These are phyloP conservation scores for Uronychia binucleata DNA, from an alignment of 73 alveolate genomes.

Conservation along the genomic window DNA sequence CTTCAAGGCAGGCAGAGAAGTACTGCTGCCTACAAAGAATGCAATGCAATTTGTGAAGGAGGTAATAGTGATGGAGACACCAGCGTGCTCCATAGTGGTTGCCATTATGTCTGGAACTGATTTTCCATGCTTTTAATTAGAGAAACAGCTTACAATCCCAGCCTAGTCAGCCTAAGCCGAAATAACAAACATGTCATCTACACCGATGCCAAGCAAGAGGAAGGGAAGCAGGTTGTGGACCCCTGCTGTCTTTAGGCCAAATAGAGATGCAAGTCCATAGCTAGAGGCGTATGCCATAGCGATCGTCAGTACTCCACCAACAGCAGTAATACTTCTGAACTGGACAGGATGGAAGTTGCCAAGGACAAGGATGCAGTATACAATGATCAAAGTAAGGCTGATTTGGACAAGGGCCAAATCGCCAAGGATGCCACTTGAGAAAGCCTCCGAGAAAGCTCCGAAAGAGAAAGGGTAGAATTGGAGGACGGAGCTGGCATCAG, in stretches of 20 bases:
- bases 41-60: slow-evolving; percentile 59
- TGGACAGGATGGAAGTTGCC: not conserved
- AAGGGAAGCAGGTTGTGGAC: slow-evolving; percentile 15
- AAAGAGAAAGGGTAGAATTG: not conserved
- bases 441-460: not conserved
- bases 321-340: not conserved
- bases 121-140: not conserved
- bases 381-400: not conserved
- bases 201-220: slow-evolving; percentile 59
- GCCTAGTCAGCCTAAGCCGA: slow-evolving; percentile 15
- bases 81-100: slow-evolving; percentile 19
- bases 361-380: slow-evolving; percentile 4
- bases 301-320: not conserved
- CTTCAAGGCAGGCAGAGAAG: slow-evolving; percentile 49
- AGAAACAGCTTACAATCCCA: not conserved
- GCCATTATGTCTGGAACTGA: not conserved
- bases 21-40: slow-evolving; percentile 51
- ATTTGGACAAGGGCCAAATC: slow-evolving; percentile 2
- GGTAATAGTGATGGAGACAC: slow-evolving; percentile 56
- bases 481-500: not conserved
- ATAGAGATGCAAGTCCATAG: not conserved
- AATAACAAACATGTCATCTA: slow-evolving; percentile 57
- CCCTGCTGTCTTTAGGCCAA: not conserved
- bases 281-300: slow-evolving; percentile 6
- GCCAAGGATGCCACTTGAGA: slow-evolving; percentile 4